phyloP scores from a whole-genome alignment of 2,329 filamentous ascomycete genomes.

The Scedosporium dehoogii region DNA sequence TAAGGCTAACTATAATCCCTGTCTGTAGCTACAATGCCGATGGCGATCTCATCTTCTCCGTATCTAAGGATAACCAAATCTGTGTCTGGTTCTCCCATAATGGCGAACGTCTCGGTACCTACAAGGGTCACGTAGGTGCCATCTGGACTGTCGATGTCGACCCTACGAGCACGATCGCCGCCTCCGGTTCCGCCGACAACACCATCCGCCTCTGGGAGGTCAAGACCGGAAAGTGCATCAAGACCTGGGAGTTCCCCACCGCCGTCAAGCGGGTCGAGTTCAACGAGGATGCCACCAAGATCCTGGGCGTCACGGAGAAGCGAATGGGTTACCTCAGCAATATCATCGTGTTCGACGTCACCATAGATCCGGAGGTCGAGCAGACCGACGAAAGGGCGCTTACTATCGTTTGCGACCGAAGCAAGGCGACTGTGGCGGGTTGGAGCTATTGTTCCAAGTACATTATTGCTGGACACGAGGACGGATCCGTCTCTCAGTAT shows the following conservation, averaged over 20 bases:
- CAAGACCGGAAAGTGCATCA: constrained; percentile 82
- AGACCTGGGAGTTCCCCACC: constrained; percentile 96
- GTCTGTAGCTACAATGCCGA: constrained; percentile 70
- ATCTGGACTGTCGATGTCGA: constrained; percentile 98
- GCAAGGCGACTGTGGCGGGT: constrained; percentile 93
- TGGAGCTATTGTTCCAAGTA: constrained; percentile 93
- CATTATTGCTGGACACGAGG: constrained; percentile 96
- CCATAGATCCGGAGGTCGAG: constrained; percentile 68
- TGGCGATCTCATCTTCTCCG: constrained; percentile 93
- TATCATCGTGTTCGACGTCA: constrained; percentile 87
- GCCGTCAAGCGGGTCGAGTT: constrained; percentile 98
- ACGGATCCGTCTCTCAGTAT: constrained; percentile 84
- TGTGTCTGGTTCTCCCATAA: constrained; percentile 97
- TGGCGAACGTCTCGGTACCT: constrained; percentile 93
- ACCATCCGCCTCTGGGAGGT: constrained; percentile 96
- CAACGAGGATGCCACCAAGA: constrained; percentile 80
- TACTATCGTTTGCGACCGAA: constrained; percentile 87
- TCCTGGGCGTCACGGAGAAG: constrained; percentile 96
- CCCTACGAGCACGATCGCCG: constrained; percentile 82
- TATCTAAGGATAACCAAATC: constrained; percentile 91
- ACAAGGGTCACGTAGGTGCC: constrained; percentile 92
- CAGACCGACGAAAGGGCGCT: constrained; percentile 76
- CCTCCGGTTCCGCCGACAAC: constrained; percentile 95
- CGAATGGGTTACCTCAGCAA: constrained; percentile 93
- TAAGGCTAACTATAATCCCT: constrained; percentile 10